Base-by-base conservation (phyloP, 192 early-diverging fungal species). In the Gamsiella multidivaricata region DNA sequence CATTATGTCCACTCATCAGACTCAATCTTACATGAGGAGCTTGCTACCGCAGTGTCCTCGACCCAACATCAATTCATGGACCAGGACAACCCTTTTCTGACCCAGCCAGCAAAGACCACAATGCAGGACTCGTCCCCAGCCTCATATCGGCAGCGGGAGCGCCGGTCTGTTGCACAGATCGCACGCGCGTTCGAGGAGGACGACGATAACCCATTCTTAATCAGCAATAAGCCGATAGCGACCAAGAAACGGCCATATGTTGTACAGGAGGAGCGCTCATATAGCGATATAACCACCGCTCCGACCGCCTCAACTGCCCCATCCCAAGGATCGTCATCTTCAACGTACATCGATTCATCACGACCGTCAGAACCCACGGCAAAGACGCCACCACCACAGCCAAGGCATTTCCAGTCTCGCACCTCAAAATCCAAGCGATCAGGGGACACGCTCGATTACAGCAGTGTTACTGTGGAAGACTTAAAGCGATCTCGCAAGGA, bases 401-500 rank as follows among this genome's bases (percentile, higher is more conserved):
- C 67, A 15, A 28, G 20, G 34, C 43, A 56, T 37, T 18, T 28
- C 28, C 43, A 12, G 2, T 11, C 32, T 32, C 9, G 23, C 28
- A 41, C 17, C 46, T 41, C 47, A 9, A 50, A 23, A 31, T 20
- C 20, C 15, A 50, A 20, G 36, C 28, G 32, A 11, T 56, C 51
- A 28, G 37, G 37, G 5, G 41, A 53, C 29, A 34, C n/a, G 3
- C 0, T 39, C 18, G 69, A 62, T 33, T 61, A 61, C 34, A 49
- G 33, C 0, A 54, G 50, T 28, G 59, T 42, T 1, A 61, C 41
- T 1, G 12, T 29, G 11, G 59, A 70, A n/a, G 71, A 75, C 14
- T 28, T 75, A 34, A 75, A 66, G 37, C 41, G 20, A 9, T 63
- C 71, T 15, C 63, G 62, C 10, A 59, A 51, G 26, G 71, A 75